A percentile compares a stretch with the other conserved stretches of the same genome.
phyloP scores from a whole-genome alignment of 73 alveolate species.

The Breviolum minutum region DNA sequence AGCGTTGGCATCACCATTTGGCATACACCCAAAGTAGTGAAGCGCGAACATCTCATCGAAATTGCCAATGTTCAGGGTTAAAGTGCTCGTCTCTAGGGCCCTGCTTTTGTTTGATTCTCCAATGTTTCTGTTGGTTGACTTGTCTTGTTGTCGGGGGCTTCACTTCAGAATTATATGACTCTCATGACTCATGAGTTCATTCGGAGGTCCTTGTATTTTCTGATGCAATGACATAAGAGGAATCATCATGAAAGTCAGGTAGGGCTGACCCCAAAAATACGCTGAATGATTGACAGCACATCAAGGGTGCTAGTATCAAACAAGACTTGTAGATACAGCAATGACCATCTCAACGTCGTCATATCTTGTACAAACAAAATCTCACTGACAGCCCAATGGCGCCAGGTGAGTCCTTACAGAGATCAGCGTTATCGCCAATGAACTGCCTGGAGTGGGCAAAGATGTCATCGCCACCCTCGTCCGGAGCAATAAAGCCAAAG shows the following conservation, averaged over 20 bases:
- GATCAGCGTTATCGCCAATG: conserved; percentile 50
- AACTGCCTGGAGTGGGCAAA: conserved; percentile 63
- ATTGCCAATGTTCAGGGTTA: too few species aligned
- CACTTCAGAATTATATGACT: too few species aligned
- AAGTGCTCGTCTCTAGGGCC: too few species aligned
- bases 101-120: too few species aligned
- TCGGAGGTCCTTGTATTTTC: too few species aligned
- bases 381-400: neutral
- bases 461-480: conserved; percentile 84
- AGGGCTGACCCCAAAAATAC: too few species aligned
- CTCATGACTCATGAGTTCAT: too few species aligned
- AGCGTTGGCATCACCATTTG: neutral
- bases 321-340: neutral
- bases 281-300: neutral
- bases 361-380: neutral
- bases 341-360: neutral
- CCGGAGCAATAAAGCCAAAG: conserved; percentile 69
- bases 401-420: neutral
- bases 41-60: too few species aligned
- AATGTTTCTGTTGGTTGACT: too few species aligned
- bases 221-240: too few species aligned
- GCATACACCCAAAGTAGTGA: neutral
- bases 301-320: neutral
- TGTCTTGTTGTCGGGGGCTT: too few species aligned
- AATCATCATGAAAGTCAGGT: too few species aligned